Percentiles rank a stretch among this genome's conserved stretches.
Evolutionary conservation across 2,329 filamentous ascomycete species (phyloP).

Genomic region (Aureobasidium vineae): DNA sequence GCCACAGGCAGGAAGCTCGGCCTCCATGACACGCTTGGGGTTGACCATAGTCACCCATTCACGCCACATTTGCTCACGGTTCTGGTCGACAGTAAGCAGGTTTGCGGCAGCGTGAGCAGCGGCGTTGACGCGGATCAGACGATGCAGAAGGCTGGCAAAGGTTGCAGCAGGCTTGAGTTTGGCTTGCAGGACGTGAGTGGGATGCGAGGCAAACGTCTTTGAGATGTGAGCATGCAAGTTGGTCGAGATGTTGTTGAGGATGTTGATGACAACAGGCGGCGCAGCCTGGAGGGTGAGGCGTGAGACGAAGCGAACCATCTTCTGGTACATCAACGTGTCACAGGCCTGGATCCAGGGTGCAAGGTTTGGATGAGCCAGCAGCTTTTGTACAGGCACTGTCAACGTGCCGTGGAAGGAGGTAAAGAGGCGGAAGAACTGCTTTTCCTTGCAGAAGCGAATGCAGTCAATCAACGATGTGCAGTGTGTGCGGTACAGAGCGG

Average conservation of each 20-base stretch:
- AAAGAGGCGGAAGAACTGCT: constrained; percentile 93
- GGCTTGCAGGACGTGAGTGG: constrained; percentile 78
- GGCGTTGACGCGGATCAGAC: constrained; percentile 85
- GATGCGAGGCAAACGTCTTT: constrained; percentile 80
- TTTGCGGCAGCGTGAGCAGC: constrained; percentile 92
- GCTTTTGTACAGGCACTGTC: constrained; percentile 92
- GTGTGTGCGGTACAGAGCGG: constrained; percentile 87
- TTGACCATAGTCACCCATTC: constrained; percentile 73
- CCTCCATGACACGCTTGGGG: constrained; percentile 56
- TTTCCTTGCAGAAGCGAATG: constrained; percentile 93
- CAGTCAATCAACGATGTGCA: constrained; percentile 95
- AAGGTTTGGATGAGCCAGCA: constrained; percentile 76
- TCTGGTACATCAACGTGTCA: constrained; percentile 93
- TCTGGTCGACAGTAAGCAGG: constrained; percentile 83
- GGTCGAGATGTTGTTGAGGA: constrained; percentile 81
- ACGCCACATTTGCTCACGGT: constrained; percentile 91
- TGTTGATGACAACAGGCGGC: constrained; percentile 81
- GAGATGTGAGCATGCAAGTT: constrained; percentile 77
- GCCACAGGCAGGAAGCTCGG: constrained; percentile 55
- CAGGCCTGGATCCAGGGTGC: constrained; percentile 94
- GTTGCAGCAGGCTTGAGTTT: constrained; percentile 85
- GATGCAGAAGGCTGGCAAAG: constrained; percentile 81
- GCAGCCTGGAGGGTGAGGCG: constrained; percentile 89
- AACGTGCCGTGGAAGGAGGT: constrained; percentile 94
- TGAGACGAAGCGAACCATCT: constrained; percentile 90